Evolutionary conservation across 352 stramenopile species (phyloP).

Genomic region (Pythium sukuiense): DNA sequence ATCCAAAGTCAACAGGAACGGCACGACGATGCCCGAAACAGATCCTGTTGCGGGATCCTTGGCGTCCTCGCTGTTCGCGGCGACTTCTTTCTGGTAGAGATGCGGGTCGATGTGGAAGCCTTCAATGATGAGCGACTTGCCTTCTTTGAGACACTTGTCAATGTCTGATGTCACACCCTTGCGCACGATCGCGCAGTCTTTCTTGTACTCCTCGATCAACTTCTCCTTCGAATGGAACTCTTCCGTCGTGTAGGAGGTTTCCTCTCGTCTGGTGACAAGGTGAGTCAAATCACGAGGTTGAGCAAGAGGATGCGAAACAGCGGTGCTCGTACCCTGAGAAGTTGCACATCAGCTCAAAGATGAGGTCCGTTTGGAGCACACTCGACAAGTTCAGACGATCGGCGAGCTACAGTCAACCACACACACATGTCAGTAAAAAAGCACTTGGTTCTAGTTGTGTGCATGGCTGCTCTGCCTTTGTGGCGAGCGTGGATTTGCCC

Average conservation of each 20-base stretch:
- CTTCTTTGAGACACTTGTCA: slow-evolving; percentile 88
- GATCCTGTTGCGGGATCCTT: slow-evolving; percentile 32
- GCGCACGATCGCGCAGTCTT: slow-evolving; percentile 79
- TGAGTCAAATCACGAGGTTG: neutral
- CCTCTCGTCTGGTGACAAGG: slow-evolving; percentile 33
- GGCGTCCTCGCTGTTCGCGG: slow-evolving; percentile 26
- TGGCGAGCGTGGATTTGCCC: slow-evolving; percentile 85
- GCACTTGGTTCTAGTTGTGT: neutral
- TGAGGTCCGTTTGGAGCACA: slow-evolving; percentile 85
- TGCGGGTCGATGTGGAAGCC: slow-evolving; percentile 86
- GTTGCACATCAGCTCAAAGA: slow-evolving; percentile 91
- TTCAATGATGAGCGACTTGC: slow-evolving; percentile 88
- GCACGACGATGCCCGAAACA: slow-evolving; percentile 76
- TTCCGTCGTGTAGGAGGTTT: slow-evolving; percentile 67
- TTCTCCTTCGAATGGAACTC: slow-evolving; percentile 59
- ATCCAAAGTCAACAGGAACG: slow-evolving; percentile 55
- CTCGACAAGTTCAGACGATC: slow-evolving; percentile 87
- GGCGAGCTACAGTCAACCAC: slow-evolving; percentile 45
- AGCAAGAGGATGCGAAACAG: neutral
- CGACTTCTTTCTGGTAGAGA: slow-evolving; percentile 78
- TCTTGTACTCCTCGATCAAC: slow-evolving; percentile 69
- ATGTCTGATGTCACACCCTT: slow-evolving; percentile 85
- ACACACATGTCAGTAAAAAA: neutral
- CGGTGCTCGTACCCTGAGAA: slow-evolving; percentile 73
- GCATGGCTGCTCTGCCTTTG: slow-evolving; percentile 53